A percentile compares a stretch with the other conserved stretches of the same genome.
Conservation (phyloP, 345 rosid genomes). For the Pseudoturritis turrita region DNA sequence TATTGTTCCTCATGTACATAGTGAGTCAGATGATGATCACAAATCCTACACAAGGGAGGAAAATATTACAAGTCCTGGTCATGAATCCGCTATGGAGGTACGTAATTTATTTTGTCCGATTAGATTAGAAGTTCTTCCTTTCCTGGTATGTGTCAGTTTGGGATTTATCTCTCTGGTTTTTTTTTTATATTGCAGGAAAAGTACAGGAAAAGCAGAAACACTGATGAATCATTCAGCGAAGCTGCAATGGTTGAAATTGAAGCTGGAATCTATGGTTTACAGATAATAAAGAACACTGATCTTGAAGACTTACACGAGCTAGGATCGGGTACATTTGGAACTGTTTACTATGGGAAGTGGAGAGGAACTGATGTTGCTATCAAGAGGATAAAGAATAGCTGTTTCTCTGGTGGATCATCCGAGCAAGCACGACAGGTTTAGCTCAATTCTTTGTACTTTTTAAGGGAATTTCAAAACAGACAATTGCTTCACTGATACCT, state of each 20-base stretch:
- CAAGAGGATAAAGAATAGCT: constrained; percentile 80
- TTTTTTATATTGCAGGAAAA: constrained; percentile 37
- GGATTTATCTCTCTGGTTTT: background rate
- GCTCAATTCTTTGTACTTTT: background rate
- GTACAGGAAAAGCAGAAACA: constrained; percentile 31
- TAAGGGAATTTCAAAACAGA: background rate
- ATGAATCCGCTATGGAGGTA: constrained; percentile 52
- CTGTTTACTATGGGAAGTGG: constrained; percentile 90
- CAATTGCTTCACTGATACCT: background rate
- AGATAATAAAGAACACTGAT: constrained; percentile 75
- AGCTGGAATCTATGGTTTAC: constrained; percentile 74
- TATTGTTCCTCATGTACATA: constrained; percentile 40
- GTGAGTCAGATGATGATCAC: constrained; percentile 35
- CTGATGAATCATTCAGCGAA: constrained; percentile 47
- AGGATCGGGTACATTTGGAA: constrained; percentile 93
- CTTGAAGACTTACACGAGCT: constrained; percentile 81
- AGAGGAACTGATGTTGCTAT: constrained; percentile 97
- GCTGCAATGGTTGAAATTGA: constrained; percentile 67
- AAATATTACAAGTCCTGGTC: constrained; percentile 29
- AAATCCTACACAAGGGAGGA: constrained; percentile 31
- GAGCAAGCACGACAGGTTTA: constrained; percentile 79
- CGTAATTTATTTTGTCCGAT: background rate
- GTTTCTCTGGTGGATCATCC: constrained; percentile 71
- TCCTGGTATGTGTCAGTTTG: background rate
- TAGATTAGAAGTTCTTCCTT: background rate